Evolutionary conservation across 2,329 filamentous ascomycete genomes (phyloP), one percentile per base, ranked within the genome.

Genomic region (Scopulariopsis brevicaulis): DNA sequence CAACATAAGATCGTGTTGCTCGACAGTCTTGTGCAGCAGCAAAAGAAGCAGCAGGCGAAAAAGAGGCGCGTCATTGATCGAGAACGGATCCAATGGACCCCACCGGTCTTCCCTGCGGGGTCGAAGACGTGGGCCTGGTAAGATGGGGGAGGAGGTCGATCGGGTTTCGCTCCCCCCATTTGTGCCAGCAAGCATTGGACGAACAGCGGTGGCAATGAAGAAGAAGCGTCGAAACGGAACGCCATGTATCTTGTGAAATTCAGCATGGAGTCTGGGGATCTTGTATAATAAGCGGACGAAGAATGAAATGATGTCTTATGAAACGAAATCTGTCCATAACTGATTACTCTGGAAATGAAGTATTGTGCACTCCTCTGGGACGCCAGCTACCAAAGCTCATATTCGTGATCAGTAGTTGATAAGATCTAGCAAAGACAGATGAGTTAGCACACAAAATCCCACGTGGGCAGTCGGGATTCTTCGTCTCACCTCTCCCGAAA

Each of bases 121-220:
- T 89, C 84, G 64, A 81, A 93, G 65, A 97, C 93, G 14, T 97
- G 94, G 94, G 95, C 92, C 61, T 97, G 93, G 93, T 96, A 76
- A 65, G 25, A 40, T 15, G 32, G 53, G 40, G 40, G 18, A 43
- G 25, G 18, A 46, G 22, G 25, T 18, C 2, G 53, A 46, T n/a
- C 40, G 14, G 1, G 40, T 18, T 46, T n/a, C 6, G 40, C 6
- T 46, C 15, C 15, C 15, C n/a, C 6, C 40, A n/a, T n/a, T 18
- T 46, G n/a, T n/a, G 5, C 18, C 18, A n/a, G 7, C 28, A 8
- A 8, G 8, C 8, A 32, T 46, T n/a, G 40, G 40, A 14, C 40
- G 40, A 14, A 15, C 18, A 3, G 15, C 15, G 40, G 18, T 15
- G 40, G 18, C 14, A 46, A 18, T 2, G 5, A 46, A 14, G n/a